A percentile compares a stretch with the other conserved stretches of the same genome.
Conservation (phyloP, 768 basidiomycete genomes). For the Lactarius quietus region DNA sequence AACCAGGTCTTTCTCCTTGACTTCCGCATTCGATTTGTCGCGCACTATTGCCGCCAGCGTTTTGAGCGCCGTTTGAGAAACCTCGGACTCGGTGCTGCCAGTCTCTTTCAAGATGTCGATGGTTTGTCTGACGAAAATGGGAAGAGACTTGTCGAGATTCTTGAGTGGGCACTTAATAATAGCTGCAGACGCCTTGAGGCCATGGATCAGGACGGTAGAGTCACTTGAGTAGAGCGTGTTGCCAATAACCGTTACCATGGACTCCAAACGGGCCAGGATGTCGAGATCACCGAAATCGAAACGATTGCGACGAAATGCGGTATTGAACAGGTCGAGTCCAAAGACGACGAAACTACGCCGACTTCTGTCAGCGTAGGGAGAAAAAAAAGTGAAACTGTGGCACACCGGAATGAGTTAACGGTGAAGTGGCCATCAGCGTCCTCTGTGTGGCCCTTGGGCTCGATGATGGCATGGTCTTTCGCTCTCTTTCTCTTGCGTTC, state of each 20-base stretch:
- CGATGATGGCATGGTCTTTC: conserved; percentile 62
- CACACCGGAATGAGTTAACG: conserved; percentile 84
- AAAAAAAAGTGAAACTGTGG: conserved; percentile 15
- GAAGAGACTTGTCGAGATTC: conserved; percentile 66
- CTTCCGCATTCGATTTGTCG: conserved; percentile 73
- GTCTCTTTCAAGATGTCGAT: conserved; percentile 76
- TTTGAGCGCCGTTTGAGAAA: conserved; percentile 84
- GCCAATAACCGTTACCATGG: conserved; percentile 83
- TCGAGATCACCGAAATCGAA: conserved; percentile 78
- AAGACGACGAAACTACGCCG: conserved; percentile 75
- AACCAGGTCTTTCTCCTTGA: conserved; percentile 87
- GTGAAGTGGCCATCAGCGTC: conserved; percentile 65
- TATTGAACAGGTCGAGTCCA: conserved; percentile 87
- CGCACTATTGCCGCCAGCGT: conserved; percentile 85
- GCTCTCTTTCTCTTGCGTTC: conserved; percentile 35
- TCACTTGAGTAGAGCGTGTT: conserved; percentile 88
- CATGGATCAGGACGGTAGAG: conserved; percentile 67
- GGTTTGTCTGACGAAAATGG: conserved; percentile 80
- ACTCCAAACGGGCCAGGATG: conserved; percentile 79
- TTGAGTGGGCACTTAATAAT: conserved; percentile 83
- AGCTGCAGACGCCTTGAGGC: conserved; percentile 74
- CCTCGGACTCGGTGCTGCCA: conserved; percentile 86
- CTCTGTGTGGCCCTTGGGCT: conserved; percentile 63
- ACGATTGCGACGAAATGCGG: conserved; percentile 78
- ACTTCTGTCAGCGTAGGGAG: conserved; percentile 12